Evolutionary conservation across 805 yeast species (phyloP), one percentile per base, ranked within the genome.

Genomic region (Candida tibetensis): DNA sequence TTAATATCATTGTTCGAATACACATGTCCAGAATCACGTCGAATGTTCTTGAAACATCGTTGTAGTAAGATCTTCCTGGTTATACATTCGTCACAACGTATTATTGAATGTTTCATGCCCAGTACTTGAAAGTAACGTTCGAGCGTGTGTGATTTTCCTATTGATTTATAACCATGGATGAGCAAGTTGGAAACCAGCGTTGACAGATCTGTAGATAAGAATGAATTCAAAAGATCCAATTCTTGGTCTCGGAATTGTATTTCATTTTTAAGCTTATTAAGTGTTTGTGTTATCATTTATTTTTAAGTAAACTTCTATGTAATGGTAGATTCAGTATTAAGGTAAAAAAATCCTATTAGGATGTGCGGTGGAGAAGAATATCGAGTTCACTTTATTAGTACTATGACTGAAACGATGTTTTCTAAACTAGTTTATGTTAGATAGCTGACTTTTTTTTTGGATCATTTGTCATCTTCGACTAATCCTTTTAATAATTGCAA

Each of bases 401-500:
- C n/a, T n/a, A n/a, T n/a, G n/a, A n/a, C n/a, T n/a, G n/a, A n/a
- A n/a, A n/a, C n/a, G n/a, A n/a, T n/a, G n/a, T n/a, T n/a, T n/a
- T n/a, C n/a, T n/a, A n/a, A n/a, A n/a, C n/a, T n/a, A n/a, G n/a
- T n/a, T n/a, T n/a, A n/a, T n/a, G n/a, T n/a, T n/a, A n/a, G n/a
- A n/a, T n/a, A n/a, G n/a, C n/a, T n/a, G n/a, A n/a, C n/a, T n/a
- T n/a, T n/a, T n/a, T n/a, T n/a, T n/a, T n/a, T n/a, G n/a, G n/a
- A n/a, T n/a, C n/a, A 34, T 17, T 21, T 19, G 8, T 29, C 31
- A 27, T 53, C 63, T 19, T 64, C 69, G n/a, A 66, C 46, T 26
- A 60, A 44, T 8, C 58, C 70, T 35, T 45, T 48, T 32, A 88
- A 57, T 39, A 88, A 60, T 37, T 74, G 76, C 48, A 90, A 65